Percentiles rank a stretch among this genome's conserved stretches.
Conservation (phyloP, 768 basidiomycete genomes). For the Crassisporium funariophilum region DNA sequence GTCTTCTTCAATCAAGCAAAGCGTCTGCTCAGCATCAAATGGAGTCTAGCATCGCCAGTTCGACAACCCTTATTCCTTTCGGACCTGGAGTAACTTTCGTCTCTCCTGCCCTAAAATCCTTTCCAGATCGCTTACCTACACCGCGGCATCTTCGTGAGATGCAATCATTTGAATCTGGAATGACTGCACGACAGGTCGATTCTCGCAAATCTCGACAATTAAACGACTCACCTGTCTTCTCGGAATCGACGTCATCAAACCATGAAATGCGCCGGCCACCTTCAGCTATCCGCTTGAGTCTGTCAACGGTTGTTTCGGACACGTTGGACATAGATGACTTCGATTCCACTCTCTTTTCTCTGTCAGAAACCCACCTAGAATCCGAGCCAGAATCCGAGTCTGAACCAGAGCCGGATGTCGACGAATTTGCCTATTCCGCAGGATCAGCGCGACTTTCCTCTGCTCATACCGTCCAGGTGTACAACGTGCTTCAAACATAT, state of each 20-base stretch:
- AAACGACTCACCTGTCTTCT: constrained; percentile 18
- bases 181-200: constrained; percentile 68
- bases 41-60: constrained; percentile 22
- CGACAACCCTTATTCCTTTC: constrained; percentile 57
- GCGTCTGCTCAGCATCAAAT: constrained; percentile 20
- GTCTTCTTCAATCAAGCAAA: constrained; percentile 28
- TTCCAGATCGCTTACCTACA: constrained; percentile 42
- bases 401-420: constrained; percentile 9
- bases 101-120: constrained; percentile 50
- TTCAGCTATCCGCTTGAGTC: constrained; percentile 32
- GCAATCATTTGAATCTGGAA: constrained; percentile 84
- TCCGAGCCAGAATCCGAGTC: constrained; percentile 1
- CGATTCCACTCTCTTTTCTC: too few species aligned
- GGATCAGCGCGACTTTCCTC: constrained; percentile 54
- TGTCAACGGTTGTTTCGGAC: constrained; percentile 10
- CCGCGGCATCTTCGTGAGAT: constrained; percentile 73
- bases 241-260: constrained; percentile 14
- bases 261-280: constrained; percentile 24
- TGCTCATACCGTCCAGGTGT: constrained; percentile 73
- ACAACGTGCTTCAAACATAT: constrained; percentile 81
- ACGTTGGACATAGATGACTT: constrained; percentile 1
- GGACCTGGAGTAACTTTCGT: constrained; percentile 65
- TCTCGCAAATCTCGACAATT: constrained; percentile 13
- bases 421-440: constrained; percentile 34
- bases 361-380: too few species aligned